Evolutionary conservation across 2,329 filamentous ascomycete genomes (phyloP).

Genomic region (Diaporthe longicolla): DNA sequence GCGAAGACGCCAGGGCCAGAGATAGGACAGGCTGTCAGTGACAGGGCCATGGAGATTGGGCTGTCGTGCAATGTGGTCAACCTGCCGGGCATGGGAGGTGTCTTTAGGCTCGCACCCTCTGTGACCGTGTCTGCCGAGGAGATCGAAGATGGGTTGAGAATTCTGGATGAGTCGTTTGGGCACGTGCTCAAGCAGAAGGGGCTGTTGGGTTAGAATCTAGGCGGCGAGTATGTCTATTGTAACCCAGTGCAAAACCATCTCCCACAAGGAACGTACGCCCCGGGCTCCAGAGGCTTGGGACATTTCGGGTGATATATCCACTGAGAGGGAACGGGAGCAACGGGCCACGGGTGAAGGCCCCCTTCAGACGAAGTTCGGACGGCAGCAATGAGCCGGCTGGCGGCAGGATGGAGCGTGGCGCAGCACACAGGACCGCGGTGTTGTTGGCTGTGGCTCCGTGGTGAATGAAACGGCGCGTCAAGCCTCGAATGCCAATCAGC

Average conservation of each 20-base stretch:
- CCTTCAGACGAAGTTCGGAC: conserved; percentile 13
- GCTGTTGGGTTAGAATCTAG: not conserved
- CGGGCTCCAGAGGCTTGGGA: not conserved
- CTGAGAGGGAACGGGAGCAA: not conserved
- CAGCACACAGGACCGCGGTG: conserved; percentile 6
- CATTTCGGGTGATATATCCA: not conserved
- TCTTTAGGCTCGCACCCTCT: conserved; percentile 65
- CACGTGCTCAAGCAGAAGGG: conserved; percentile 45
- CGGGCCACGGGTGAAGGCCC: not conserved
- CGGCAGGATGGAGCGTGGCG: conserved; percentile 10
- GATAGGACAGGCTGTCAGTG: conserved; percentile 59
- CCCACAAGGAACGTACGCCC: too few species aligned
- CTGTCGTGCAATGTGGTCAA: conserved; percentile 65
- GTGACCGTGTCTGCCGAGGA: conserved; percentile 62
- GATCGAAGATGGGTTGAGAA: conserved; percentile 60
- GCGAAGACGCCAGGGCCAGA: conserved; percentile 60
- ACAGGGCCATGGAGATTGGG: conserved; percentile 60
- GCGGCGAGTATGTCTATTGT: too few species aligned
- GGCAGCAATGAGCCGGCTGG: not conserved
- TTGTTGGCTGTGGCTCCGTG: conserved; percentile 23
- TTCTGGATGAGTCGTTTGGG: conserved; percentile 65
- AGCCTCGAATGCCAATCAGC: conserved; percentile 23
- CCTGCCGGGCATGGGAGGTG: conserved; percentile 61
- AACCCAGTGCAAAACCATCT: too few species aligned
- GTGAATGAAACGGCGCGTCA: conserved; percentile 11